Evolutionary conservation across 768 basidiomycete genomes (phyloP).

Genomic region (Amanita thiersii): DNA sequence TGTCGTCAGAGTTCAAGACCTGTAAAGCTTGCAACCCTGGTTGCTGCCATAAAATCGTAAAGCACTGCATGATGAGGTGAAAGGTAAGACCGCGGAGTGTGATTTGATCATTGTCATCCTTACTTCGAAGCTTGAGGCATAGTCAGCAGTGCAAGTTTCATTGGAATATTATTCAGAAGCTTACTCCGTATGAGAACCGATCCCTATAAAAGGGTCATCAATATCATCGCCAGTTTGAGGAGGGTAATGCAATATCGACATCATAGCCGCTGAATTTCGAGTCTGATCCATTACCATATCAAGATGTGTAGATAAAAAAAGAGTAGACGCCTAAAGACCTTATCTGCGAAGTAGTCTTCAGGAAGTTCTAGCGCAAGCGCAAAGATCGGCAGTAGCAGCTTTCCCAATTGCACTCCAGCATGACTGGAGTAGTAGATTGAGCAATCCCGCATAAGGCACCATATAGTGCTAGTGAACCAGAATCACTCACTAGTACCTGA

Average conservation of each 20-base stretch:
- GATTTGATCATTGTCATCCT: neutral
- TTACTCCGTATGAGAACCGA: neutral
- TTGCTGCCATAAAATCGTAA: constrained; percentile 1
- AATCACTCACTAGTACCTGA: neutral
- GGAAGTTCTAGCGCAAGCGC: neutral
- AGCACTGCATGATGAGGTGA: neutral
- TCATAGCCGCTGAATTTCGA: neutral
- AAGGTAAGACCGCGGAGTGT: neutral
- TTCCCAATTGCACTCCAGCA: neutral
- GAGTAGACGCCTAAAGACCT: neutral
- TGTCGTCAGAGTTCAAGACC: neutral
- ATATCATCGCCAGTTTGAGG: neutral
- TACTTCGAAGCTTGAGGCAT: neutral
- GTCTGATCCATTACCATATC: neutral
- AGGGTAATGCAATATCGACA: constrained; percentile 1
- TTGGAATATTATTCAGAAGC: neutral
- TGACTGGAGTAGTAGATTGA: neutral
- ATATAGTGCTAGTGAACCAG: neutral
- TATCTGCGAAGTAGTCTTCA: neutral
- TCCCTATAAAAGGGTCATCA: neutral
- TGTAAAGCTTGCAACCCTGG: neutral
- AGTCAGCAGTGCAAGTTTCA: neutral
- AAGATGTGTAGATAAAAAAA: neutral
- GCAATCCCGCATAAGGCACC: too few species aligned
- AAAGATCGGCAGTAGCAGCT: neutral